These are phyloP conservation scores for Bacidia gigantensis DNA, from an alignment of 495 filamentous ascomycete species.

Conservation along the genomic window DNA sequence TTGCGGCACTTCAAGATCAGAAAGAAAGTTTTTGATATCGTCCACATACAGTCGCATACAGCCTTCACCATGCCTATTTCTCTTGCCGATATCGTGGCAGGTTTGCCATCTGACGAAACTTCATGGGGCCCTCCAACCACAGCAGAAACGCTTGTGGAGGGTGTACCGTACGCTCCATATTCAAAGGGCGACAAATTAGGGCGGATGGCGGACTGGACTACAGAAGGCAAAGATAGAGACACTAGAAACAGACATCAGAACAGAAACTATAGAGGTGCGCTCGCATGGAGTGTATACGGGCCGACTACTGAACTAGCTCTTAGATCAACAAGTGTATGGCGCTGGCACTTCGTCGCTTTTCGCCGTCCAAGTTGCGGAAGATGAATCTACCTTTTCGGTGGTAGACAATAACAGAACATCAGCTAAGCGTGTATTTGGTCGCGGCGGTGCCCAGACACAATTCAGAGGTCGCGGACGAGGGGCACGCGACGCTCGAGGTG, in stretches of 20 bases:
- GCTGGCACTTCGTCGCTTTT: slow-evolving; percentile 79
- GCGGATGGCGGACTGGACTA: slow-evolving; percentile 97
- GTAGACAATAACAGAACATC: slow-evolving; percentile 85
- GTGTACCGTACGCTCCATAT: slow-evolving; percentile 93
- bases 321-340: slow-evolving; percentile 94
- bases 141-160: slow-evolving; percentile 72
- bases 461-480: slow-evolving; percentile 83
- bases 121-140: slow-evolving; percentile 80
- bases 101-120: slow-evolving; percentile 49
- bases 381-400: slow-evolving; percentile 94
- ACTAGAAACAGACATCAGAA: slow-evolving; percentile 70
- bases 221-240: slow-evolving; percentile 79
- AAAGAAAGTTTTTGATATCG: too few relatives aligned
- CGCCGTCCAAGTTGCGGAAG: slow-evolving; percentile 77
- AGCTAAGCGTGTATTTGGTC: slow-evolving; percentile 71
- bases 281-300: slow-evolving; percentile 7
- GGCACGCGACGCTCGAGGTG: slow-evolving; percentile 41
- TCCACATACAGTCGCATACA: too few relatives aligned
- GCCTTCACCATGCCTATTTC: slow-evolving; percentile 24
- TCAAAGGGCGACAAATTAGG: slow-evolving; percentile 98
- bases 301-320: slow-evolving; percentile 1
- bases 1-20: neutral
- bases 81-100: slow-evolving; percentile 43
- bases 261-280: slow-evolving; percentile 84
- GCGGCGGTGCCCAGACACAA: slow-evolving; percentile 62